A percentile compares a stretch with the other conserved stretches of the same genome.
phyloP scores from a whole-genome alignment of 495 filamentous ascomycete genomes.

The Xylaria palmicola region DNA sequence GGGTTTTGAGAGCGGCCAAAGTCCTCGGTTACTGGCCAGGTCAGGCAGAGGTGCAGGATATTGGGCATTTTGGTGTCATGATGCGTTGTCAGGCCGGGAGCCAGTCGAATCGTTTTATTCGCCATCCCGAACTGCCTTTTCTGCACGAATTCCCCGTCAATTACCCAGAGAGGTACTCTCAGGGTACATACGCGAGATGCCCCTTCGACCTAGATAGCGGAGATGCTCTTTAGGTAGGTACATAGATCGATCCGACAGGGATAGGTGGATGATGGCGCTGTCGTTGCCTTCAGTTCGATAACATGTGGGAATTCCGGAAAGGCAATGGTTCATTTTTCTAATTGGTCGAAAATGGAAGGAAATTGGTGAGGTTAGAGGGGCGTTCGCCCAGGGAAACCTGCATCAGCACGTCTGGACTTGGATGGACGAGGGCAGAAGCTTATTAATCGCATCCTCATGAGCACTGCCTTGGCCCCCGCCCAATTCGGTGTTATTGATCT shows the following conservation, averaged over 20 bases:
- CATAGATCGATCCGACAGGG: background rate
- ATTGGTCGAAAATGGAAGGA: constrained; percentile 28
- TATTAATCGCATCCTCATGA: constrained; percentile 7
- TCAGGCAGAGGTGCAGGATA: constrained; percentile 53
- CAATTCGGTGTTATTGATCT: constrained; percentile 7
- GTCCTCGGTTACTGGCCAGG: constrained; percentile 37
- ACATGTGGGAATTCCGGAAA: constrained; percentile 19
- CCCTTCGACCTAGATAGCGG: background rate
- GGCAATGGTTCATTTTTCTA: constrained; percentile 22
- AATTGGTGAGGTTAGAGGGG: background rate
- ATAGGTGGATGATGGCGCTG: background rate
- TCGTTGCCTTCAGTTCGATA: constrained; percentile 8
- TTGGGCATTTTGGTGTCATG: constrained; percentile 48
- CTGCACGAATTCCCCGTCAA: constrained; percentile 11
- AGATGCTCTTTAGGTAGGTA: background rate
- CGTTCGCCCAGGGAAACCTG: background rate
- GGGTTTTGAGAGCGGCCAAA: constrained; percentile 18
- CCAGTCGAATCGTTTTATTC: constrained; percentile 21
- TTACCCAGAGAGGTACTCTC: background rate
- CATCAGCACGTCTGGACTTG: constrained; percentile 8
- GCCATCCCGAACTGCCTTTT: constrained; percentile 12
- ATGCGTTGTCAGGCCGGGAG: constrained; percentile 34
- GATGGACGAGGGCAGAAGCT: background rate
- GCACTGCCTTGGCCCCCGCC: constrained; percentile 7
- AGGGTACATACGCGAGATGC: background rate